These are phyloP conservation scores for Neurospora discreta DNA, from an alignment of 495 filamentous ascomycete species.

Conservation along the genomic window DNA sequence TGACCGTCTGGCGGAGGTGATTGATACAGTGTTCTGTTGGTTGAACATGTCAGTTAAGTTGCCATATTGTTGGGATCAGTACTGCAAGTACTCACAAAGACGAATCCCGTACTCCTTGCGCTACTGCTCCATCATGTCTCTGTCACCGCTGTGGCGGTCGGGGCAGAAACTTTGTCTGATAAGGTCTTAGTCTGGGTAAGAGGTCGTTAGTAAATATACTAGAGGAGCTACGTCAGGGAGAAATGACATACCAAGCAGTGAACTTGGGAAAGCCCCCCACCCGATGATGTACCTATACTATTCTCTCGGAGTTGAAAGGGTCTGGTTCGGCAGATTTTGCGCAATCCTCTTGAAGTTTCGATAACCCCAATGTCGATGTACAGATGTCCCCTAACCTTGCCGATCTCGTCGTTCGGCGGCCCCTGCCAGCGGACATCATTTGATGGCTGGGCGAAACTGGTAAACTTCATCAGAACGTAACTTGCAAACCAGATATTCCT, in stretches of 20 bases:
- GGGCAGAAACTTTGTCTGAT: constrained; percentile 3
- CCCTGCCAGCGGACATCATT: constrained; percentile 1
- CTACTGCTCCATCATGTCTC: neutral
- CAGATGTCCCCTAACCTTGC: neutral
- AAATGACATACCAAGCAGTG: constrained; percentile 7
- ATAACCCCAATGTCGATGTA: constrained; percentile 1
- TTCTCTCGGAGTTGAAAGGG: constrained; percentile 1
- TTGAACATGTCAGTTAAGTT: neutral
- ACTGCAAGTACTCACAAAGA: neutral
- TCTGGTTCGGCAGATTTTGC: neutral
- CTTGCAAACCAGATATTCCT: neutral
- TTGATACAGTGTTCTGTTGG: constrained; percentile 21
- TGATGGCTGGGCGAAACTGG: neutral
- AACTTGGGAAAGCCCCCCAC: constrained; percentile 10
- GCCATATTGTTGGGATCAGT: neutral
- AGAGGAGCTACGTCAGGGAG: neutral
- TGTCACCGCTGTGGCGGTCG: neutral
- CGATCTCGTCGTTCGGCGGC: neutral
- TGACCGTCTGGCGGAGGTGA: constrained; percentile 23
- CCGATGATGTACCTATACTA: constrained; percentile 1
- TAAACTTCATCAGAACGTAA: neutral
- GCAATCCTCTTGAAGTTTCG: neutral
- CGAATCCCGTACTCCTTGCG: constrained; percentile 3
- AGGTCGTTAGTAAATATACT: neutral
- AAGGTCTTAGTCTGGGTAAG: neutral